Conservation (phyloP, 495 filamentous ascomycete species). For the Emericellopsis terricola region DNA sequence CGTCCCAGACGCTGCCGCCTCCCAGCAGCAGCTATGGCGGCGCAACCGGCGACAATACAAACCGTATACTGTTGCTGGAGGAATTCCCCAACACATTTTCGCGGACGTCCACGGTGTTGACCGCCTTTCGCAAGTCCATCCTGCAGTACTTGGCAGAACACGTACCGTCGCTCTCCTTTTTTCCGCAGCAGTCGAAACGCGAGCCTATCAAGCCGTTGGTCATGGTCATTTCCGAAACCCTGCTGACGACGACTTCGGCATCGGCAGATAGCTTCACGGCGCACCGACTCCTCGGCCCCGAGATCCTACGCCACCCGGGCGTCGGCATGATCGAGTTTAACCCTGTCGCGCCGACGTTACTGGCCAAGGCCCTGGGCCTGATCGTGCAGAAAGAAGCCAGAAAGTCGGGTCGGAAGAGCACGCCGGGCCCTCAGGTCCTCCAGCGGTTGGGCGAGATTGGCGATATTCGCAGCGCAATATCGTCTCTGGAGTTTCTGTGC, state of each 20-base stretch:
- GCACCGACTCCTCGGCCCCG: conserved; percentile 69
- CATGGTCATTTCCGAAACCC: conserved; percentile 78
- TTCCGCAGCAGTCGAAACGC: conserved; percentile 11
- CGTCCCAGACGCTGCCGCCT: conserved; percentile 4
- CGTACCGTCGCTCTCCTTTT: conserved; percentile 22
- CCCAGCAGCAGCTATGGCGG: neutral
- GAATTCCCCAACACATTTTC: conserved; percentile 81
- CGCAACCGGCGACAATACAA: conserved; percentile 6
- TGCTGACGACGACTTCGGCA: conserved; percentile 55
- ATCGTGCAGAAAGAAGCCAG: conserved; percentile 67
- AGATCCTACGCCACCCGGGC: conserved; percentile 60
- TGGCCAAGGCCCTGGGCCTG: conserved; percentile 64
- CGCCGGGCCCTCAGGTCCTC: conserved; percentile 53
- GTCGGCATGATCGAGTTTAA: conserved; percentile 79
- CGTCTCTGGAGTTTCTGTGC: conserved; percentile 79
- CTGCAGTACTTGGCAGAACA: conserved; percentile 52
- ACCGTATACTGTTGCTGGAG: conserved; percentile 63
- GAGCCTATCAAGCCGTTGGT: conserved; percentile 53
- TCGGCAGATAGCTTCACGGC: conserved; percentile 77
- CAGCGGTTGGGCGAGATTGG: conserved; percentile 64
- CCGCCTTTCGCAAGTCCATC: conserved; percentile 58
- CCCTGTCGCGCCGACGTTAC: conserved; percentile 68
- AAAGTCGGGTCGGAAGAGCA: conserved; percentile 43
- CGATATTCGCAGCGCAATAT: conserved; percentile 81
- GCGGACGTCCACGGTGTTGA: conserved; percentile 44